Evolutionary conservation across 257 asterid genomes (phyloP).

Genomic region (Solanum piurae): DNA sequence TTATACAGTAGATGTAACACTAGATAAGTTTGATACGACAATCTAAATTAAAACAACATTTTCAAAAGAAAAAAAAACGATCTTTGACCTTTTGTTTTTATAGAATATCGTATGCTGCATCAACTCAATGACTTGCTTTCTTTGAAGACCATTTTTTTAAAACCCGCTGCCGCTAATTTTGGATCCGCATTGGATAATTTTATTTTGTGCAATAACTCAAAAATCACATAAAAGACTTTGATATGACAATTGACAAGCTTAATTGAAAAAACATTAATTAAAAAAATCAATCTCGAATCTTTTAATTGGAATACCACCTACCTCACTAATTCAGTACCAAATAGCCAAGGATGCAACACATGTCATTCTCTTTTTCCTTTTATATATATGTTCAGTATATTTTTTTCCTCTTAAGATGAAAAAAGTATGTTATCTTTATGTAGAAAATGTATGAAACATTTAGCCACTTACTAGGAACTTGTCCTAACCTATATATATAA

Average conservation of each 20-base stretch:
- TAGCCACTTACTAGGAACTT: neutral
- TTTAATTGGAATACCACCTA: neutral
- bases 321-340: neutral
- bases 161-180: too few relatives aligned
- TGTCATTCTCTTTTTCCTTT: neutral
- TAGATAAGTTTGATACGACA: neutral
- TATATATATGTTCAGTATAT: neutral
- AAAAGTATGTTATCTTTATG: neutral
- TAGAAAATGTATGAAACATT: neutral
- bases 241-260: neutral
- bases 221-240: neutral
- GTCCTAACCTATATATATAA: neutral
- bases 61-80: too few relatives aligned
- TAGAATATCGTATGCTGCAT: neutral
- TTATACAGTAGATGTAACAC: rapidly evolving
- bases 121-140: neutral
- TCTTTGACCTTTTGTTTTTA: neutral
- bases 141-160: neutral
- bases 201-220: neutral
- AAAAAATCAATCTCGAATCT: neutral
- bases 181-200: neutral
- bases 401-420: neutral
- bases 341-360: neutral
- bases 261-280: neutral
- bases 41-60: neutral